These are phyloP conservation scores for Emmonsiellopsis sp. DNA, from an alignment of 2,329 filamentous ascomycete species.

Conservation along the genomic window DNA sequence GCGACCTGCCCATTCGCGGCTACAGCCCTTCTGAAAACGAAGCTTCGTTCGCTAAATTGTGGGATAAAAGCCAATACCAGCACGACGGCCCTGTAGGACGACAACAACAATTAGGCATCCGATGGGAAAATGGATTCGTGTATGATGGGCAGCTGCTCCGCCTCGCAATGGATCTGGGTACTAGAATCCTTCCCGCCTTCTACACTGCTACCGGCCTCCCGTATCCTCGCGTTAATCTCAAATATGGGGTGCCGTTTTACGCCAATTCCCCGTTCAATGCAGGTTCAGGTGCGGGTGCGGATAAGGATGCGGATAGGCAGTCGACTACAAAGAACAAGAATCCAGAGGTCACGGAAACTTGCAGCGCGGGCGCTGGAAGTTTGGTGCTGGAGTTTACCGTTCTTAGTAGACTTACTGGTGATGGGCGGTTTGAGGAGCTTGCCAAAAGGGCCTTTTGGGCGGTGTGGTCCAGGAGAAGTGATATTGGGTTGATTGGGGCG, in stretches of 20 bases:
- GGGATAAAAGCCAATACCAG: slow-evolving; percentile 25
- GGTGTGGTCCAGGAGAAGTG: slow-evolving; percentile 82
- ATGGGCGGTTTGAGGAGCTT: slow-evolving; percentile 76
- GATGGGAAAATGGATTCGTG: slow-evolving; percentile 66
- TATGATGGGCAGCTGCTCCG: slow-evolving; percentile 87
- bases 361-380: slow-evolving; percentile 92
- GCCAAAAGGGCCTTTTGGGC: slow-evolving; percentile 95
- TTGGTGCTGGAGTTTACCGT: slow-evolving; percentile 89
- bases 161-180: slow-evolving; percentile 77
- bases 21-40: slow-evolving; percentile 50
- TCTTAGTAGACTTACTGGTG: slow-evolving; percentile 77
- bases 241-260: slow-evolving; percentile 87
- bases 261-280: slow-evolving; percentile 68
- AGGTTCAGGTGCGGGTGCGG: slow-evolving; percentile 12
- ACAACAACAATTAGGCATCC: slow-evolving; percentile 37
- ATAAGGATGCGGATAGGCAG: background rate
- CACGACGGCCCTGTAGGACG: slow-evolving; percentile 9
- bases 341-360: slow-evolving; percentile 83
- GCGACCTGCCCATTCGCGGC: slow-evolving; percentile 75
- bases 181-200: slow-evolving; percentile 82
- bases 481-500: slow-evolving; percentile 78
- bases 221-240: slow-evolving; percentile 87
- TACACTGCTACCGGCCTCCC: slow-evolving; percentile 85
- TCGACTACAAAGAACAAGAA: background rate
- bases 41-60: slow-evolving; percentile 30